phyloP scores from a whole-genome alignment of 2,329 filamentous ascomycete genomes.

The Fusarium papillatum region DNA sequence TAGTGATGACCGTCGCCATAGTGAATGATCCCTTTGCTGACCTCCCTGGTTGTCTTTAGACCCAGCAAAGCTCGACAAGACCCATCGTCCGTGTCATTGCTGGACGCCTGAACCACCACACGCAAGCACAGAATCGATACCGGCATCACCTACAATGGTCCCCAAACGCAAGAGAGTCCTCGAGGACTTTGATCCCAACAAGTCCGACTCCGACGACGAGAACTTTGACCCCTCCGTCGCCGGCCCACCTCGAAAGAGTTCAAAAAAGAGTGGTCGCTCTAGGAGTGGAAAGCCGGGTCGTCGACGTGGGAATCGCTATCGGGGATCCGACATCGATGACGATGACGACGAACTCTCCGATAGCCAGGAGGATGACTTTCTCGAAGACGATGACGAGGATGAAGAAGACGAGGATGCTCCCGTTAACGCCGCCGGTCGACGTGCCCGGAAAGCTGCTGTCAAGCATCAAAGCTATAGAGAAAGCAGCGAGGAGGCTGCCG shows the following conservation, averaged over 20 bases:
- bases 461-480: constrained; percentile 63
- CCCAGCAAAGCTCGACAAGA: constrained; percentile 25
- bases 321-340: constrained; percentile 71
- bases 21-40: constrained; percentile 32
- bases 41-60: constrained; percentile 27
- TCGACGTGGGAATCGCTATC: constrained; percentile 60
- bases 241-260: constrained; percentile 54
- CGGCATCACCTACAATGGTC: constrained; percentile 43
- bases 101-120: constrained; percentile 11
- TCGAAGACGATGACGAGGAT: constrained; percentile 59
- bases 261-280: constrained; percentile 58
- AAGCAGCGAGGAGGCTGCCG: constrained; percentile 57
- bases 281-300: constrained; percentile 49
- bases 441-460: constrained; percentile 61
- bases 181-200: constrained; percentile 74
- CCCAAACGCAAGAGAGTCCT: constrained; percentile 70
- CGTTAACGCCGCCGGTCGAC: constrained; percentile 62
- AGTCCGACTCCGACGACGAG: constrained; percentile 75
- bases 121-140: neutral
- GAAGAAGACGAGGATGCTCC: constrained; percentile 58
- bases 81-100: constrained; percentile 11
- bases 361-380: constrained; percentile 64
- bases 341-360: constrained; percentile 71
- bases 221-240: constrained; percentile 72
- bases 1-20: constrained; percentile 1